A percentile compares a stretch with the other conserved stretches of the same genome.
phyloP scores from a whole-genome alignment of 2,329 filamentous ascomycete species.

The Magnaporthiopsis rhizophila region DNA sequence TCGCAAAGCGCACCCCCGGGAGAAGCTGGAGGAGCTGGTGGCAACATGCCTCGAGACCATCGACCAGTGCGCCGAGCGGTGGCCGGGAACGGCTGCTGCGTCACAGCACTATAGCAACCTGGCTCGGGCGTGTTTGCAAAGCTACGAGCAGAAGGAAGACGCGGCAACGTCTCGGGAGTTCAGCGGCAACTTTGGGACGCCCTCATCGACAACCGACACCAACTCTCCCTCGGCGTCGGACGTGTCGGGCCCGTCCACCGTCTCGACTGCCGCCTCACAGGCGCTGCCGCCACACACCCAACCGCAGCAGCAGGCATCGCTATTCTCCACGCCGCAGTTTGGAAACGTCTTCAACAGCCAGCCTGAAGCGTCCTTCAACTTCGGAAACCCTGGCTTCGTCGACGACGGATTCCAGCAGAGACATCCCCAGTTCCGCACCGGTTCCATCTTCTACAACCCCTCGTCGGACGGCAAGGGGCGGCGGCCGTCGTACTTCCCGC shows the following conservation, averaged over 20 bases:
- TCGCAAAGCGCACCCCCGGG: slow-evolving; percentile 60
- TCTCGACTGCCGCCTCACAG: slow-evolving; percentile 19
- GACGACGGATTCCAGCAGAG: slow-evolving; percentile 22
- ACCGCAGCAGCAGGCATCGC: slow-evolving; percentile 16
- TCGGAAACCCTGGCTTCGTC: slow-evolving; percentile 8
- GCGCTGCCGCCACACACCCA: slow-evolving; percentile 12
- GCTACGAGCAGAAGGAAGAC: slow-evolving; percentile 62
- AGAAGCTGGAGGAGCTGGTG: slow-evolving; percentile 70
- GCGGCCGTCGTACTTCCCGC: slow-evolving; percentile 57
- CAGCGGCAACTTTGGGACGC: slow-evolving; percentile 29
- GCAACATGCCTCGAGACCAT: slow-evolving; percentile 71
- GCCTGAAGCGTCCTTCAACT: slow-evolving; percentile 36
- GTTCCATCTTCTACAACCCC: slow-evolving; percentile 58
- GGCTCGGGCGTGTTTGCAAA: slow-evolving; percentile 76
- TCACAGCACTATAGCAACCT: slow-evolving; percentile 82
- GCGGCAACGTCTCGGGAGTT: slow-evolving; percentile 23
- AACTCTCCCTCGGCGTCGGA: slow-evolving; percentile 38
- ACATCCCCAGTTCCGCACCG: slow-evolving; percentile 51
- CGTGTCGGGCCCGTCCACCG: slow-evolving; percentile 20
- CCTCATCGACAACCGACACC: slow-evolving; percentile 40
- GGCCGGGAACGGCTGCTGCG: slow-evolving; percentile 83
- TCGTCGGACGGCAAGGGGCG: slow-evolving; percentile 45
- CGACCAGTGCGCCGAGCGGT: slow-evolving; percentile 71
- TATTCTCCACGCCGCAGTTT: slow-evolving; percentile 47
- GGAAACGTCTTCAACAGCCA: slow-evolving; percentile 50